Conservation (phyloP, 306 rosid genomes). For the Lathyrus tuberosus region DNA sequence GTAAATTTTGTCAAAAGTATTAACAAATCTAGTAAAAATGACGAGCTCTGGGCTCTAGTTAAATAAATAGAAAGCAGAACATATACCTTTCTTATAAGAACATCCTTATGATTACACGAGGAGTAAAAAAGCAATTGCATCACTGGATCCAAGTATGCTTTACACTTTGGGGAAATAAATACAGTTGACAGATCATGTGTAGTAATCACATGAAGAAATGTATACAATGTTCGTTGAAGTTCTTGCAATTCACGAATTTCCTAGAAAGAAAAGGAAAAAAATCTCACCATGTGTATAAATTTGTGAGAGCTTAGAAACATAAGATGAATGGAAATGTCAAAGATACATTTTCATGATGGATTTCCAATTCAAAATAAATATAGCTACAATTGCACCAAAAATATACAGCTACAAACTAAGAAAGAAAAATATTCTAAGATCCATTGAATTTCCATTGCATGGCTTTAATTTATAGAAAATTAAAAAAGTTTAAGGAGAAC, state of each 20-base stretch:
- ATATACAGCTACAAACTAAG: not conserved
- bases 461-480: constrained; percentile 6
- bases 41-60: constrained; percentile 24
- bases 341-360: constrained; percentile 16
- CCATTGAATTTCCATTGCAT: constrained; percentile 18
- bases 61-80: constrained; percentile 34
- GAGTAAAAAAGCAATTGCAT: constrained; percentile 84
- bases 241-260: constrained; percentile 97
- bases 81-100: constrained; percentile 84
- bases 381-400: not conserved
- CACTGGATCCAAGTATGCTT: constrained; percentile 67
- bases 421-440: not conserved
- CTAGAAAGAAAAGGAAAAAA: constrained; percentile 39
- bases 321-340: constrained; percentile 21
- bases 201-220: constrained; percentile 89
- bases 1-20: constrained; percentile 23
- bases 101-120: constrained; percentile 87
- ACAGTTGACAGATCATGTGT: constrained; percentile 78
- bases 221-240: constrained; percentile 79
- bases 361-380: constrained; percentile 30
- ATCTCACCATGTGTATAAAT: constrained; percentile 28
- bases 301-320: constrained; percentile 9
- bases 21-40: constrained; percentile 9
- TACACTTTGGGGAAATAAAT: constrained; percentile 84
- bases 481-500: constrained; percentile 12